phyloP scores from a whole-genome alignment of 805 yeast species.

The Starmerella gropengiesseri region DNA sequence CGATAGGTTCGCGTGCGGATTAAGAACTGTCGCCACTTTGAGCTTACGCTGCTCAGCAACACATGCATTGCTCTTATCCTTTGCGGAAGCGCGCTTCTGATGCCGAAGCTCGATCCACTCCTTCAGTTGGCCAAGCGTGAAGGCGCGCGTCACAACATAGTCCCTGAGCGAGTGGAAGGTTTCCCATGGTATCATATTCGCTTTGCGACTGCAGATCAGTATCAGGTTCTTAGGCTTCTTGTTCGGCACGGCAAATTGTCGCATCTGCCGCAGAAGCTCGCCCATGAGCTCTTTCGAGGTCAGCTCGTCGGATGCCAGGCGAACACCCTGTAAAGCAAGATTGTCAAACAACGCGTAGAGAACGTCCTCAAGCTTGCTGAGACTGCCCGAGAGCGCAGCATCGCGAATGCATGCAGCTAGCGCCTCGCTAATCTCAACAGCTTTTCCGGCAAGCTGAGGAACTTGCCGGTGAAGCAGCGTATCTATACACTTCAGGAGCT shows the following conservation, averaged over 20 bases:
- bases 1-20: constrained; percentile 69
- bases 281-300: constrained; percentile 46
- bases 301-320: constrained; percentile 53
- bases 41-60: neutral
- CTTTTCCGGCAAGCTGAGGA: constrained; percentile 29
- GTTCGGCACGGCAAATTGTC: constrained; percentile 23
- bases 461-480: constrained; percentile 28
- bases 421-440: neutral
- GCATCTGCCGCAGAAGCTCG: constrained; percentile 41
- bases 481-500: constrained; percentile 21
- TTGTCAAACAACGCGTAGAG: constrained; percentile 32
- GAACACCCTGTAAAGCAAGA: constrained; percentile 51
- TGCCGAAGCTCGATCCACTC: constrained; percentile 9
- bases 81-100: neutral
- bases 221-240: constrained; percentile 42
- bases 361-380: constrained; percentile 42
- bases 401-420: neutral
- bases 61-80: no score
- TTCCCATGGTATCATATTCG: constrained; percentile 86
- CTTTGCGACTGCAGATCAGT: constrained; percentile 53
- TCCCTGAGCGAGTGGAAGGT: constrained; percentile 37
- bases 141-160: constrained; percentile 18
- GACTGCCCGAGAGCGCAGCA: constrained; percentile 3
- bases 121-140: constrained; percentile 33
- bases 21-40: constrained; percentile 47